Evolutionary conservation across 2,329 filamentous ascomycete species (phyloP), one percentile per base, ranked within the genome.

Genomic region (Dothidotthia symphoricarpi): DNA sequence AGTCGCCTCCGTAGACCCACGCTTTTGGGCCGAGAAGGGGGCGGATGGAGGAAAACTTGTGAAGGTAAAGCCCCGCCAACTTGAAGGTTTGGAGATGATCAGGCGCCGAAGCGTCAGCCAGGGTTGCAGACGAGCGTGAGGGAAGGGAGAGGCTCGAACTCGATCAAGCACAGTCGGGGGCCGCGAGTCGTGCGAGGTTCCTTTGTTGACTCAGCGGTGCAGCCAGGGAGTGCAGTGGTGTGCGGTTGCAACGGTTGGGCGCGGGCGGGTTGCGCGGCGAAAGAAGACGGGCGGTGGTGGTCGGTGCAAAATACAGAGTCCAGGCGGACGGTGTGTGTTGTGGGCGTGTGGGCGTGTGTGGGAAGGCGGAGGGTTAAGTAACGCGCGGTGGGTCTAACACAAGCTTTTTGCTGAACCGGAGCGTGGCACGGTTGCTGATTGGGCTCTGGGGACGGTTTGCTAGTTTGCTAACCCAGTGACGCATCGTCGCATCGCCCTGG

Each of bases 1-100:
- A 64, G 51, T 93, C 88, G 76, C 89, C 87, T 85, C 91, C 90
- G 72, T 91, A 91, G 82, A 94, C 89, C 89, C 89, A 88, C 78
- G 83, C 83, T 69, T 83, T 83, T 73, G 89, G 91, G 78, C 88
- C 88, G 70, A 91, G 84, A 75, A 95, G 87, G 81, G 88, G 90
- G 77, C 85, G 85, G 68, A 85, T 77, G 74, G 85, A 84, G 70
- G 82, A 84, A 70, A 86, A 80, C 74, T 79, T 73, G 71, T 77
- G 70, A 72, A 77, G 76, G 72, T 78, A 80, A 81, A 82, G 75
- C 78, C 85, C 86, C 88, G 88, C 88, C 88, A 94, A 94, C 82
- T 94, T 94, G 88, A 81, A 85, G 81, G 80, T 81, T 71, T 78
- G 67, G 58, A 48, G 36, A 28, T 36, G 43, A 35, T 49, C 49